Evolutionary conservation across 1,284 basidiomycete species (phyloP).

Genomic region (Ustanciosporium gigantosporum): DNA sequence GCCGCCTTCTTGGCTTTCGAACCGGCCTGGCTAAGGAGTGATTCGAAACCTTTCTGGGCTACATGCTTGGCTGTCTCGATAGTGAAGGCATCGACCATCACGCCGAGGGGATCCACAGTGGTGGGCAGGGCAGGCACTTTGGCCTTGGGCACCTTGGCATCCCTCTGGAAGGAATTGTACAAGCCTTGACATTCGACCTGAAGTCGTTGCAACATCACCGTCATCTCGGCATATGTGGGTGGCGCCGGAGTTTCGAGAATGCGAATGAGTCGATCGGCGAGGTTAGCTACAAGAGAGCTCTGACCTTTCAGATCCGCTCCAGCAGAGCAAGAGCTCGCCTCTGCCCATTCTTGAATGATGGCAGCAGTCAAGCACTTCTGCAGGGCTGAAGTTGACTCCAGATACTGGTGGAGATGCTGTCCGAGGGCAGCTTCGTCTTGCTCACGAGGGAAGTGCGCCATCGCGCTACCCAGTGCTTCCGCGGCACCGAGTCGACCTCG

Average conservation of each 20-base stretch:
- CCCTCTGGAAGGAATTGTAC: constrained; percentile 76
- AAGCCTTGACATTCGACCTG: constrained; percentile 79
- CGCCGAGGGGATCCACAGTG: constrained; percentile 74
- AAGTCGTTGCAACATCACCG: constrained; percentile 76
- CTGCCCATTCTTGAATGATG: constrained; percentile 90
- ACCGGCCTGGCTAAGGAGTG: constrained; percentile 64
- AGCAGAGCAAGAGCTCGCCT: constrained; percentile 35
- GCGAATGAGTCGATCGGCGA: constrained; percentile 70
- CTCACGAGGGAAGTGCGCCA: constrained; percentile 70
- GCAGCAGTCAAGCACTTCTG: constrained; percentile 84
- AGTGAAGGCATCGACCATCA: constrained; percentile 71
- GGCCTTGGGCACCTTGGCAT: constrained; percentile 81
- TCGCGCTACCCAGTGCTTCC: constrained; percentile 75
- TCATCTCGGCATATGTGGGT: constrained; percentile 88
- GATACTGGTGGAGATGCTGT: constrained; percentile 74
- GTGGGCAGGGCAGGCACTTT: constrained; percentile 78
- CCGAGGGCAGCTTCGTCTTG: constrained; percentile 54
- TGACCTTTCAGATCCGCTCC: constrained; percentile 22
- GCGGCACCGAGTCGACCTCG: constrained; percentile 81
- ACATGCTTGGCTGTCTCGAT: constrained; percentile 77
- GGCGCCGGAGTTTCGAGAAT: constrained; percentile 76
- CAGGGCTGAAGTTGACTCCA: constrained; percentile 85
- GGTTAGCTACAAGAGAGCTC: constrained; percentile 17
- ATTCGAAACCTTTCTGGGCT: constrained; percentile 73
- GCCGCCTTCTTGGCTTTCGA: constrained; percentile 74